phyloP scores from a whole-genome alignment of 345 rosid species.

The Corchorus capsularis region DNA sequence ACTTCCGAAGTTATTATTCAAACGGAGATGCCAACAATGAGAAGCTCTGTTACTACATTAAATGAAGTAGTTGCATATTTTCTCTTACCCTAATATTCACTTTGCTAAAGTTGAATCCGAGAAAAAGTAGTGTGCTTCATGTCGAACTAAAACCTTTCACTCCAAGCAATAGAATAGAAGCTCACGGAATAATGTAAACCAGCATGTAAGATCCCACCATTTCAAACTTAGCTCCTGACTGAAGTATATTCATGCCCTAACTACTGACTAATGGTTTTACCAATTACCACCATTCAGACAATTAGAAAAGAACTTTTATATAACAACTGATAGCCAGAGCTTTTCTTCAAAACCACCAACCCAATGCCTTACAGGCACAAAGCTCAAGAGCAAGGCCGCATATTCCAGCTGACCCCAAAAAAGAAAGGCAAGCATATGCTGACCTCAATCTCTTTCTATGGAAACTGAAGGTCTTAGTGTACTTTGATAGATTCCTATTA shows the following conservation, averaged over 20 bases:
- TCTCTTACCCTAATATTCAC: not conserved
- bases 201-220: not conserved
- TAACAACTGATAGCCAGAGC: not conserved
- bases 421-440: not conserved
- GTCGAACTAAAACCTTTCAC: not conserved
- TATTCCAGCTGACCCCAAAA: not conserved
- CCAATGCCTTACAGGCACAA: no score
- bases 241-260: not conserved
- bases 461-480: not conserved
- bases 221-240: not conserved
- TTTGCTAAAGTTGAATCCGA: conserved; percentile 5
- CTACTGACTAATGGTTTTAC: not conserved
- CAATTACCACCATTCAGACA: not conserved
- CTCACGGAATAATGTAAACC: not conserved
- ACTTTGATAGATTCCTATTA: not conserved
- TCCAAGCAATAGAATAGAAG: not conserved
- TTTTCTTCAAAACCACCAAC: not conserved
- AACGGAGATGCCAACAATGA: not conserved
- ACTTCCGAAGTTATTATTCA: not conserved
- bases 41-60: not conserved
- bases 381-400: no score
- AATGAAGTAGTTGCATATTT: not conserved
- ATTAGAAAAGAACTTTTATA: not conserved
- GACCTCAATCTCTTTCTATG: not conserved
- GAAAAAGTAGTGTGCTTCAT: not conserved